Evolutionary conservation across 768 basidiomycete species (phyloP), one percentile per base, ranked within the genome.

Genomic region (Coprinellus micaceus): DNA sequence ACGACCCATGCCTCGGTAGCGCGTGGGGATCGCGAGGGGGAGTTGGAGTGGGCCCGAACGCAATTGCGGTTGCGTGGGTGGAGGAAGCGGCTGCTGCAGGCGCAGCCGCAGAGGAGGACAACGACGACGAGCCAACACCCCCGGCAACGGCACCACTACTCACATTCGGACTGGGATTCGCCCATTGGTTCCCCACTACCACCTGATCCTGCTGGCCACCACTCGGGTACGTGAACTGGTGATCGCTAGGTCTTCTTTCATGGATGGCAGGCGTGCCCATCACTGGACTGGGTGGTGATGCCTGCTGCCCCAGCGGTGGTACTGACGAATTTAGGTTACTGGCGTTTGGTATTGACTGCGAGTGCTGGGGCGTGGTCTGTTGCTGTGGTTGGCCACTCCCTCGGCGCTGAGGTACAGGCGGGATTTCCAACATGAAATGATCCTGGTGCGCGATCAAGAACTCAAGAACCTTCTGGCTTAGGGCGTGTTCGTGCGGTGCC

Each of bases 391-490:
- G 55, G 41, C 15, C 22, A 33, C 54, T 56, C 5, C 39, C 22
- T 37, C 48, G 21, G 11, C 55, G 15, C 12, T 9, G 12, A 4
- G 55, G 55, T 2, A 90, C 88, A 1, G 89, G 84, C 5, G 90
- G 83, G 40, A 91, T 88, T 63, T 91, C 94, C 50, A 97, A 73
- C 80, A 96, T 82, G 71, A 99, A 99, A 82, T 88, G 88, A 65
- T 96, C 94, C 67, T 98, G 95, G 60, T 98, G 88, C n/a, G 84
- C 88, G 62, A 99, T 97, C 52, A 99, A 77, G 69, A 97, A 98
- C 68, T 98, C 94, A 49, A 99, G 80, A 26, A 98, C 95, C 55
- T 80, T 77, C 70, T 97, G 96, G 60, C 89, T 93, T 7, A 93
- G 80, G 9, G 84, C 82, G 72, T 98, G 94, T 66, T 96, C 93